Evolutionary conservation across 345 rosid species (phyloP).

Genomic region (Microthlaspi erraticum): DNA sequence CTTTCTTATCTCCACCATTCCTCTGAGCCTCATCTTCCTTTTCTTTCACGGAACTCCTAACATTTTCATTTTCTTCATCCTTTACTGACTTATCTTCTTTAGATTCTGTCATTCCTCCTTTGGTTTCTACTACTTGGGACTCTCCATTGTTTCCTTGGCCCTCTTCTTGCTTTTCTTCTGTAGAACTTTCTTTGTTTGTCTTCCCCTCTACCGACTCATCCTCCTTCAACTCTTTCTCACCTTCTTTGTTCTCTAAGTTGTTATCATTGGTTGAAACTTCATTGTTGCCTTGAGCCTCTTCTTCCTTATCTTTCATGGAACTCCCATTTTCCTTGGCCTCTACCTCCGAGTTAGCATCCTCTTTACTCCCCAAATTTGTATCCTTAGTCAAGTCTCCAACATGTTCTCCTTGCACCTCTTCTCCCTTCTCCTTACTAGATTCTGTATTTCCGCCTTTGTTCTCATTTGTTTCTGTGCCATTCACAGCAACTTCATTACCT

Average conservation of each 20-base stretch:
- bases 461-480: neutral
- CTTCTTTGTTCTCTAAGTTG: neutral
- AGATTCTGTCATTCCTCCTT: neutral
- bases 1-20: constrained; percentile 4
- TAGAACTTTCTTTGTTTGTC: neutral
- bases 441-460: neutral
- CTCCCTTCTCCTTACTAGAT: neutral
- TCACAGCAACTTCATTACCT: neutral
- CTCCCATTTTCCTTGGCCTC: neutral
- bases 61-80: neutral
- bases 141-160: neutral
- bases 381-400: neutral
- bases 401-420: neutral
- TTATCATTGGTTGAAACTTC: neutral
- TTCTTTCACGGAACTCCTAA: neutral
- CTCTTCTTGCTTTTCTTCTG: neutral
- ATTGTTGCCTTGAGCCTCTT: constrained; percentile 7
- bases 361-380: neutral
- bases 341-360: neutral
- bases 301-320: neutral
- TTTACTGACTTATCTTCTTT: neutral
- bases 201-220: neutral
- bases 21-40: neutral
- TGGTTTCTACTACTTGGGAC: neutral
- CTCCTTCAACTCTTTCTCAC: neutral